A percentile compares a stretch with the other conserved stretches of the same genome.
Conservation (phyloP, 805 yeast species). For the Priceomyces carsonii region DNA sequence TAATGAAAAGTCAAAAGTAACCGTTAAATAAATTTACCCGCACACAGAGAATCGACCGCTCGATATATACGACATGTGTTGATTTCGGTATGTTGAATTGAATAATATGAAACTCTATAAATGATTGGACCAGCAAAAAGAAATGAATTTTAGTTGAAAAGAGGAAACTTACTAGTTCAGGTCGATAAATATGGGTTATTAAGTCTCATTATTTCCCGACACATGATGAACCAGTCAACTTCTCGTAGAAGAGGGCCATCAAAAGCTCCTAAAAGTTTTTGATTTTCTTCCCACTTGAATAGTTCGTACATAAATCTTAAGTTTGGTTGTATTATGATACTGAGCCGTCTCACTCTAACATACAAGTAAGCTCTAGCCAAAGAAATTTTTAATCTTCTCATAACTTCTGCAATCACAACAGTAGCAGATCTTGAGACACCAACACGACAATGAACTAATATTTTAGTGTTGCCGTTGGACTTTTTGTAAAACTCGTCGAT, state of each 20-base stretch:
- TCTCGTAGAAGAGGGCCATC: constrained; percentile 45
- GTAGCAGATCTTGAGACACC: constrained; percentile 96
- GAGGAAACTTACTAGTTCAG: too few relatives aligned
- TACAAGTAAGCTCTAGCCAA: constrained; percentile 79
- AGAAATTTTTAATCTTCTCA: constrained; percentile 68
- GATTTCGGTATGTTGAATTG: too few relatives aligned
- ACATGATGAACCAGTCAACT: constrained; percentile 85
- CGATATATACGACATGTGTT: too few relatives aligned
- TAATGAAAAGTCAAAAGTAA: too few relatives aligned
- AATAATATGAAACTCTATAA: too few relatives aligned
- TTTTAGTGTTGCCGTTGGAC: constrained; percentile 27
- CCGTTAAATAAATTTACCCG: too few relatives aligned
- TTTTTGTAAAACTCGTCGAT: constrained; percentile 45
- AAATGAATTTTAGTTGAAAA: too few relatives aligned
- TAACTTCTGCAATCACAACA: constrained; percentile 92
- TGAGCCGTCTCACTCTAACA: constrained; percentile 87
- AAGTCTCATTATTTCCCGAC: constrained; percentile 78
- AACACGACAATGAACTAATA: constrained; percentile 88
- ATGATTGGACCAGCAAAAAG: too few relatives aligned
- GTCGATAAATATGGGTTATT: constrained; percentile 62
- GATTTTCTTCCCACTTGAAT: constrained; percentile 50
- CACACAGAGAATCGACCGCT: too few relatives aligned
- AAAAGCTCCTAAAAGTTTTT: constrained; percentile 13
- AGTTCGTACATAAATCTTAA: constrained; percentile 88
- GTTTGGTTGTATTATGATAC: constrained; percentile 93